Evolutionary conservation across 139 green algal genomes (phyloP).

Genomic region (Chlorella sp.): DNA sequence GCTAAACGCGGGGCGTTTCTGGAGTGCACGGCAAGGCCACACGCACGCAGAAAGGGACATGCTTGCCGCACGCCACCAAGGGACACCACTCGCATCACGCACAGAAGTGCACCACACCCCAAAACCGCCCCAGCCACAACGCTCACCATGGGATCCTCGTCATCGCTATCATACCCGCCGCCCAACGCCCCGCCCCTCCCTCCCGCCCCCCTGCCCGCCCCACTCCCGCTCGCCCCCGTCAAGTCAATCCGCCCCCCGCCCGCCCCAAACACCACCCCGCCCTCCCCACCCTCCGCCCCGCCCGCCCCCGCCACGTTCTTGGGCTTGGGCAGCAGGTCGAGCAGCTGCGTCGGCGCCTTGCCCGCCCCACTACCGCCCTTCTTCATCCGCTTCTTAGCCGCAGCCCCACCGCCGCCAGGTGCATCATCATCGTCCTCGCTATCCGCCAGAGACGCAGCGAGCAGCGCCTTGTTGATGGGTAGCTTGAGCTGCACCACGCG

Average conservation of each 20-base stretch:
- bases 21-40: too few species aligned
- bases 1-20: too few species aligned
- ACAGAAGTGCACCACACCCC: too few species aligned
- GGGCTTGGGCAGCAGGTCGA: constrained; percentile 54
- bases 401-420: constrained; percentile 13
- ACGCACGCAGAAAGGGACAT: too few species aligned
- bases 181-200: not conserved
- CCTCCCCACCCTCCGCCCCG: not conserved
- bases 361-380: constrained; percentile 13
- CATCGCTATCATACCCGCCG: constrained; percentile 2
- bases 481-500: constrained; percentile 25
- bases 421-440: constrained; percentile 34
- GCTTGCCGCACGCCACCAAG: too few species aligned
- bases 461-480: constrained; percentile 27
- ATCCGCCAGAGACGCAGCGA: constrained; percentile 16
- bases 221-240: not conserved
- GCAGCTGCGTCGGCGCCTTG: constrained; percentile 9
- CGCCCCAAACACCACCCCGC: not conserved
- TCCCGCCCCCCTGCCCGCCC: not conserved
- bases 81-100: not conserved
- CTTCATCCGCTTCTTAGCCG: too few species aligned
- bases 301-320: constrained; percentile 23
- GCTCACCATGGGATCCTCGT: constrained; percentile 15
- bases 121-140: too few species aligned
- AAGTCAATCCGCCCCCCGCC: constrained; percentile 5